Conservation (phyloP, 495 filamentous ascomycete species). For the Penicillium ucsense region DNA sequence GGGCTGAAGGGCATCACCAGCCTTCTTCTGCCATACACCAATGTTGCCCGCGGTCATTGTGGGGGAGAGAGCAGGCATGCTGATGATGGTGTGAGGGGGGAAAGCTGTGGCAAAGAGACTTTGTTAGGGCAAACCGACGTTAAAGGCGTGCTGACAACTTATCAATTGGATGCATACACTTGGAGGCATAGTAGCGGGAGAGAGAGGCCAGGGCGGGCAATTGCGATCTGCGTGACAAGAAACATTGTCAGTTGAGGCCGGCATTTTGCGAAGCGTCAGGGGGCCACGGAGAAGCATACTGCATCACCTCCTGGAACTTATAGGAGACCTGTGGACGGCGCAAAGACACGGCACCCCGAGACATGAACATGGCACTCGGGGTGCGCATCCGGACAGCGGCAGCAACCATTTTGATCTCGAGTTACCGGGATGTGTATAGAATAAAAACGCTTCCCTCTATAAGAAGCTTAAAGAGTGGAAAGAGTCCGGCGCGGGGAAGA, state of each 20-base stretch:
- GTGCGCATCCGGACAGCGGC: conserved; percentile 40
- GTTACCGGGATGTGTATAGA: conserved; percentile 21
- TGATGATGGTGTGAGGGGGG: conserved; percentile 88
- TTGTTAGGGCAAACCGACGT: conserved; percentile 13
- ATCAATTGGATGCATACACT: conserved; percentile 45
- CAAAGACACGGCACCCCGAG: conserved; percentile 33
- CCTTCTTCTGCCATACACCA: conserved; percentile 95
- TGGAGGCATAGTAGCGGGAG: conserved; percentile 66
- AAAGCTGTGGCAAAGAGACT: conserved; percentile 44
- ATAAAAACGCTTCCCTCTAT: conserved; percentile 21
- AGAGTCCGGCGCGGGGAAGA: conserved; percentile 10
- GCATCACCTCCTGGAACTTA: conserved; percentile 34
- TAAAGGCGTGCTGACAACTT: background rate
- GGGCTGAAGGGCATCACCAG: conserved; percentile 75
- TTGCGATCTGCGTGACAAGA: conserved; percentile 26
- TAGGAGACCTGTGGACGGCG: conserved; percentile 34
- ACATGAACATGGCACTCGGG: conserved; percentile 36
- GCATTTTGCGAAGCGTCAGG: no score
- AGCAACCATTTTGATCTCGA: conserved; percentile 33
- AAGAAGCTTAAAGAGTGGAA: conserved; percentile 14
- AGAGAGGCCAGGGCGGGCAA: conserved; percentile 51
- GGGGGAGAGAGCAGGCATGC: conserved; percentile 96
- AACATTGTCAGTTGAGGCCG: conserved; percentile 18
- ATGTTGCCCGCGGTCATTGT: conserved; percentile 98
- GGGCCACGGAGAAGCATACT: no score